phyloP scores from a whole-genome alignment of 768 basidiomycete species.

The Hebeloma cylindrosporum region DNA sequence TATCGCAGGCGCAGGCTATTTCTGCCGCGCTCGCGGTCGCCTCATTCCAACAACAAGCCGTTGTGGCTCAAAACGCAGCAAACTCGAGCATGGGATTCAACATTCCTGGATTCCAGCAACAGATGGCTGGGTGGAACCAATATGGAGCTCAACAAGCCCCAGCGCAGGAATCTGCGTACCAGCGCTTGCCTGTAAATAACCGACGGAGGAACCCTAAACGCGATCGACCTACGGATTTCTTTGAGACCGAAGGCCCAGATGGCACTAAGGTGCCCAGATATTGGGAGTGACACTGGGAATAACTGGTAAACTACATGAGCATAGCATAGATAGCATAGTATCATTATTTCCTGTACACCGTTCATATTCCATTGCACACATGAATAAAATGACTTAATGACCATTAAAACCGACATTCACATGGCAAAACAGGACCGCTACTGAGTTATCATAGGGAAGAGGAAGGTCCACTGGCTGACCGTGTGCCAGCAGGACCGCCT shows the following conservation, averaged over 20 bases:
- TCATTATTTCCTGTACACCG: conserved; percentile 14
- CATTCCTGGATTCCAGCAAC: conserved; percentile 39
- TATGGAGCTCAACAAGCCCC: conserved; percentile 65
- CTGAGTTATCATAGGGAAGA: not conserved
- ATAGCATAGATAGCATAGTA: conserved; percentile 11
- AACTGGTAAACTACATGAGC: not conserved
- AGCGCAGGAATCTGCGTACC: conserved; percentile 82
- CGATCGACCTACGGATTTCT: conserved; percentile 81
- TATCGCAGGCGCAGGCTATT: conserved; percentile 77
- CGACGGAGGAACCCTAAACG: conserved; percentile 75
- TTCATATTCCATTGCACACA: conserved; percentile 13
- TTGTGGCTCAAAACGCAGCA: conserved; percentile 34
- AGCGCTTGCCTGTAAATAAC: conserved; percentile 80
- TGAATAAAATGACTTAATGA: conserved; percentile 13
- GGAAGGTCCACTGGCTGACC: conserved; percentile 9
- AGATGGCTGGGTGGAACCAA: conserved; percentile 41
- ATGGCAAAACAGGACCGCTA: not conserved
- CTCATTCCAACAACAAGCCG: conserved; percentile 46
- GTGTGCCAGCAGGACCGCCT: conserved; percentile 10
- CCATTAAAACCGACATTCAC: not conserved
- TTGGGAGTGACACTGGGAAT: conserved; percentile 58
- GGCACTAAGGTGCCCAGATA: conserved; percentile 70
- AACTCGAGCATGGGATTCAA: conserved; percentile 36
- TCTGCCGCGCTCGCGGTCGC: conserved; percentile 63
- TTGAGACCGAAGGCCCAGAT: conserved; percentile 66